Evolutionary conservation across 106 monocot genomes (phyloP).

Genomic region (Narthecium ossifragum): DNA sequence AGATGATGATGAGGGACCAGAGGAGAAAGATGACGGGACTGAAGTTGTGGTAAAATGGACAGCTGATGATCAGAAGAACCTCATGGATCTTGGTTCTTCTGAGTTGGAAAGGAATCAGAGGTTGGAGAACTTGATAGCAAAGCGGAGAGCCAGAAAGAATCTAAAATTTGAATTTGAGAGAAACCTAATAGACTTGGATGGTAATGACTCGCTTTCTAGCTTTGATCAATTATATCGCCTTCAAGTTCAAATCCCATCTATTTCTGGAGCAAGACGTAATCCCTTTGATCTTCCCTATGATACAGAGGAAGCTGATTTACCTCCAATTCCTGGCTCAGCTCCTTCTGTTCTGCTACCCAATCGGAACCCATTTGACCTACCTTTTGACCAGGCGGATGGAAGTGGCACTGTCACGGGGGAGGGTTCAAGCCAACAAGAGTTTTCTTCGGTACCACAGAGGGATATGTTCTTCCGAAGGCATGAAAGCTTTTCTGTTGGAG

Average conservation of each 20-base stretch:
- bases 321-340: constrained; percentile 68
- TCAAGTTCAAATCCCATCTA: constrained; percentile 42
- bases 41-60: constrained; percentile 61
- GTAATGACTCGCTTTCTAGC: constrained; percentile 27
- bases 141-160: constrained; percentile 47
- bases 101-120: constrained; percentile 72
- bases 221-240: constrained; percentile 26
- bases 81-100: constrained; percentile 54
- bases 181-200: constrained; percentile 64
- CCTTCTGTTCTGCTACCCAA: constrained; percentile 48
- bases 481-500: constrained; percentile 38
- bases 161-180: constrained; percentile 32
- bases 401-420: neutral
- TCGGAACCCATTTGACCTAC: constrained; percentile 61
- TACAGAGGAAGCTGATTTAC: constrained; percentile 41
- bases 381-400: constrained; percentile 25
- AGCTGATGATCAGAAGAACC: constrained; percentile 83
- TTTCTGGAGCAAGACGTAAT: constrained; percentile 51
- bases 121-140: constrained; percentile 76
- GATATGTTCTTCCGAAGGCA: constrained; percentile 32
- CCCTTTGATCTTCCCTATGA: constrained; percentile 71
- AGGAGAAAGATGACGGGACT: constrained; percentile 37
- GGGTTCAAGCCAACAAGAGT: constrained; percentile 19
- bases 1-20: constrained; percentile 33
- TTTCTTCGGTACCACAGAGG: constrained; percentile 15